Evolutionary conservation across 2,329 filamentous ascomycete genomes (phyloP).

Genomic region (Cladosporium sp.): DNA sequence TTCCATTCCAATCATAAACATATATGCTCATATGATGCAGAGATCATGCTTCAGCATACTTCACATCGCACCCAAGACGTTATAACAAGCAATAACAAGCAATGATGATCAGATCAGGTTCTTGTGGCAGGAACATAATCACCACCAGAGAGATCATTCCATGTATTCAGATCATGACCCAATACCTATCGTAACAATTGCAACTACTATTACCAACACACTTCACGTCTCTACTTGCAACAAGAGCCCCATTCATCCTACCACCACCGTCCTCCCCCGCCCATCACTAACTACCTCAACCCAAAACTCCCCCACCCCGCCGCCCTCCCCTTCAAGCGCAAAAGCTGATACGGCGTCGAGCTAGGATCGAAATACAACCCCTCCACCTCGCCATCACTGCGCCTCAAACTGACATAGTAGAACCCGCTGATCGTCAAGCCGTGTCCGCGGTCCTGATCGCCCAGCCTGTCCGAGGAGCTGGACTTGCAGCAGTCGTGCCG

Average conservation of each 20-base stretch:
- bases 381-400: constrained; percentile 51
- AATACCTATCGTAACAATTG: constrained; percentile 4
- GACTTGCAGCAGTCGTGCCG: constrained; percentile 32
- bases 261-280: not conserved
- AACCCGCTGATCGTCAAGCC: constrained; percentile 58
- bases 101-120: too few relatives aligned
- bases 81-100: not conserved
- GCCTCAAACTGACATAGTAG: constrained; percentile 54
- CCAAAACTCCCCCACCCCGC: constrained; percentile 44
- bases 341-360: constrained; percentile 56
- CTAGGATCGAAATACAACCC: constrained; percentile 59
- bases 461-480: constrained; percentile 26
- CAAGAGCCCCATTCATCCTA: not conserved
- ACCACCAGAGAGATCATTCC: not conserved
- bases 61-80: not conserved
- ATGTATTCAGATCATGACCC: not conserved
- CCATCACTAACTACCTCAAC: constrained; percentile 36
- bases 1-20: too few relatives aligned
- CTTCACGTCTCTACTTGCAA: too few relatives aligned
- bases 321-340: constrained; percentile 46
- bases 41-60: not conserved
- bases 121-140: too few relatives aligned
- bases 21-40: too few relatives aligned
- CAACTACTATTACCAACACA: not conserved
- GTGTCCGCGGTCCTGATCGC: constrained; percentile 40